Base-by-base conservation (phyloP, 1,284 basidiomycete genomes). In the Naganishia sp. region DNA sequence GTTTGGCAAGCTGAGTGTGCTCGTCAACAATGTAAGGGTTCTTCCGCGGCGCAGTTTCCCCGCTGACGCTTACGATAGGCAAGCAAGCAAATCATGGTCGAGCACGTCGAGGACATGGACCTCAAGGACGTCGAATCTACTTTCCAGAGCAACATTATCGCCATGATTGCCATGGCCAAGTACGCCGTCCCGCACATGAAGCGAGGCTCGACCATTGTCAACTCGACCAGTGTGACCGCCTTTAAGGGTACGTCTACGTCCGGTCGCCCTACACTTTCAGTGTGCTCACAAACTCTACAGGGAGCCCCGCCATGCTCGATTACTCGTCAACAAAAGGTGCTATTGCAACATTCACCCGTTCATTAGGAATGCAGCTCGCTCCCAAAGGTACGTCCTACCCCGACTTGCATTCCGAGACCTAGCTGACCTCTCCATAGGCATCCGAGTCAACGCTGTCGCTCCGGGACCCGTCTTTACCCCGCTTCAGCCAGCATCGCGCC, bases 1-100 rank as follows among this genome's bases (percentile, higher is more conserved):
- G 65, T 85, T 83, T 68, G 83, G 84, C 21, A 78, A 79, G 64
- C 73, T 85, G 49, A 82, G 85, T 70, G 80, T 87, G 53, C 78
- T 87, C 46, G 84, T 88, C 71, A 88, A 88, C 79, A 88, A 88
- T 72, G 85, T 87, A 13, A 82, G 82, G 66, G 18, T 25, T 21
- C 46, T 6, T 65, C 17, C 10, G 15, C 17, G 3, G 10, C 28
- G 13, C 25, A 39, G 13, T 15, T 3, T 9, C 21, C 41, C 3
- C 6, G 23, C 25, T 46, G 23, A 45, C 39, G 18, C 1, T n/a
- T 3, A 18, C 54, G 52, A 57, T 35, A 68, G 67, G 68, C 68
- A 31, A 57, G 52, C 55, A 69, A 69, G 50, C 68, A 69, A 53
- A 82, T 86, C 68, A 77, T 79, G 71, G 78, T 72, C 68, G 69